Conservation (phyloP, 2,329 filamentous ascomycete species). For the Fusarium austroafricanum region DNA sequence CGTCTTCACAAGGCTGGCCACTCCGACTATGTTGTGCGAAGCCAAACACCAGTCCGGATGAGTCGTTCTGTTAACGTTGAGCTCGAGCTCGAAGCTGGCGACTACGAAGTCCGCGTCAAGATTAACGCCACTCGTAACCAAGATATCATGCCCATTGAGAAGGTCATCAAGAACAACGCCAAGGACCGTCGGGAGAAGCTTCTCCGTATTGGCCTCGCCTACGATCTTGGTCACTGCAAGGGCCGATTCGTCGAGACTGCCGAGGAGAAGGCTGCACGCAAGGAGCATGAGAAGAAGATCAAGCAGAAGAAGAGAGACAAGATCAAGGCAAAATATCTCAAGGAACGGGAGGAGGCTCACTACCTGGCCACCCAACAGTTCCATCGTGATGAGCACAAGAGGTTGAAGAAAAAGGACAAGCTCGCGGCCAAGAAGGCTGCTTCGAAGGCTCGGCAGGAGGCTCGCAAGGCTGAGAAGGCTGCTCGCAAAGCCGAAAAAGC, state of each 20-base stretch:
- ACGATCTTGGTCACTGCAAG: conserved; percentile 77
- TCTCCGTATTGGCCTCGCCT: conserved; percentile 74
- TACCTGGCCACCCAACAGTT: conserved; percentile 54
- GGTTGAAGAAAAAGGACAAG: conserved; percentile 78
- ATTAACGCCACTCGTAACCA: conserved; percentile 73
- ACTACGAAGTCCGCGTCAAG: conserved; percentile 81
- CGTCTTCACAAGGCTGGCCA: conserved; percentile 62
- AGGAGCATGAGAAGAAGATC: conserved; percentile 58
- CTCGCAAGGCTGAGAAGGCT: conserved; percentile 33
- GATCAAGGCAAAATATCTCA: conserved; percentile 56
- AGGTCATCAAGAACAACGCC: conserved; percentile 74
- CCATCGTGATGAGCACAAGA: conserved; percentile 47
- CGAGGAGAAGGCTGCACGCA: conserved; percentile 61
- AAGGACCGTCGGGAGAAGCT: conserved; percentile 77
- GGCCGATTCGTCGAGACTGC: conserved; percentile 62
- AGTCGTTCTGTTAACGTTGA: conserved; percentile 81
- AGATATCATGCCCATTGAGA: conserved; percentile 66
- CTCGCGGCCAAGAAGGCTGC: conserved; percentile 79
- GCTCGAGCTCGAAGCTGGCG: conserved; percentile 77
- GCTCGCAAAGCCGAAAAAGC: conserved; percentile 33
- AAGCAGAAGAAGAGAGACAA: conserved; percentile 53
- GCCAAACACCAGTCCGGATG: conserved; percentile 68
- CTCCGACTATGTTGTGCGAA: conserved; percentile 67
- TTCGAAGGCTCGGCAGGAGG: conserved; percentile 44
- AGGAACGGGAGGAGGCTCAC: conserved; percentile 53